Percentiles rank a stretch among this genome's conserved stretches.
phyloP scores from a whole-genome alignment of 177 flowering plant genomes.

The Tripterygium wilfordii region DNA sequence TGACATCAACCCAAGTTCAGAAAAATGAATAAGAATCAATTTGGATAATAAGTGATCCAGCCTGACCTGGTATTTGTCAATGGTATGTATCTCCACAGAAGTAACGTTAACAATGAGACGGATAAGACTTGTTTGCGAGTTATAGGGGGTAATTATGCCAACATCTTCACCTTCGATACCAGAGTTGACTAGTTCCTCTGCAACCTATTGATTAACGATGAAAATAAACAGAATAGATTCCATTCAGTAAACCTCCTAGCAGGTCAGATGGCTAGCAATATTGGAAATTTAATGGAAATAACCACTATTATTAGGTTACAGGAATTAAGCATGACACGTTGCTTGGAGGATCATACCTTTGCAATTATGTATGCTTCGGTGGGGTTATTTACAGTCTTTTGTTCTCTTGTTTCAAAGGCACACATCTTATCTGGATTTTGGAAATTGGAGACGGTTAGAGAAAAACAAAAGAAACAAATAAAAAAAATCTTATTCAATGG shows the following conservation, averaged over 20 bases:
- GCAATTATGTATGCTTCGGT: constrained; percentile 66
- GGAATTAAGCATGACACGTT: no score
- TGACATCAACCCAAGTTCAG: no score
- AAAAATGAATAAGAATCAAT: not conserved
- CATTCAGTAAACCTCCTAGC: not conserved
- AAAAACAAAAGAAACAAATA: not conserved
- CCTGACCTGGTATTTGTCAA: constrained; percentile 94
- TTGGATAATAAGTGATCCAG: not conserved
- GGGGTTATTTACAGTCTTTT: constrained; percentile 69
- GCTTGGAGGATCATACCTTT: constrained; percentile 53
- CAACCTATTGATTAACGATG: constrained; percentile 41
- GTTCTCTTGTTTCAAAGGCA: constrained; percentile 63
- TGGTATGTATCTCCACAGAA: constrained; percentile 91
- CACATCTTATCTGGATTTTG: constrained; percentile 58
- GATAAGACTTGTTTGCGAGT: constrained; percentile 75
- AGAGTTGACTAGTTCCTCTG: constrained; percentile 37
- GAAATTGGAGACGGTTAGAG: constrained; percentile 3
- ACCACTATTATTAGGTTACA: no score
- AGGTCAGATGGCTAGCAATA: not conserved
- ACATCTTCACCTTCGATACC: constrained; percentile 65
- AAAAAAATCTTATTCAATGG: not conserved
- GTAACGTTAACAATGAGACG: constrained; percentile 28
- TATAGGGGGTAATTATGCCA: constrained; percentile 95
- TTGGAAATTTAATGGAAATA: not conserved
- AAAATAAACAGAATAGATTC: not conserved